Evolutionary conservation across 768 basidiomycete species (phyloP).

Genomic region (Chalciporus chontae): DNA sequence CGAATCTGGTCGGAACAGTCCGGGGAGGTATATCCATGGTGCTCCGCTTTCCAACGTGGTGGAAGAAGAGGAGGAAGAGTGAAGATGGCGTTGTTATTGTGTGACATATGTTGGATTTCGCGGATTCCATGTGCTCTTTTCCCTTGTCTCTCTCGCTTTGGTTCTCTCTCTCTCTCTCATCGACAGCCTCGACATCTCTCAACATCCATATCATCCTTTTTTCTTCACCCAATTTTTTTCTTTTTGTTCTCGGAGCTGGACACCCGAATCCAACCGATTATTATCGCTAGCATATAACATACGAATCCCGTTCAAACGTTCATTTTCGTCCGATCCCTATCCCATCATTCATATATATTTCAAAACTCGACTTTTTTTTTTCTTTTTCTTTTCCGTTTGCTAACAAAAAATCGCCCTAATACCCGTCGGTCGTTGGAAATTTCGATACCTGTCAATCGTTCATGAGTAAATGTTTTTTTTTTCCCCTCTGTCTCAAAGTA

Average conservation of each 20-base stretch:
- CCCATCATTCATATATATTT: not conserved
- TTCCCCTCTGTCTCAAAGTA: not conserved
- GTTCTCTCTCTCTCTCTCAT: not conserved
- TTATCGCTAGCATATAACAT: not conserved
- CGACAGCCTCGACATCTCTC: conserved; percentile 10
- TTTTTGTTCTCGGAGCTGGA: conserved; percentile 13
- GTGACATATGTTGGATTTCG: conserved; percentile 18
- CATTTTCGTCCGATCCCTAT: not conserved
- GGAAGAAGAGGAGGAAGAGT: conserved; percentile 76
- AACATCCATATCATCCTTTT: conserved; percentile 22
- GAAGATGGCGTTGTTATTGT: conserved; percentile 3
- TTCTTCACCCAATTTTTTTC: conserved; percentile 1
- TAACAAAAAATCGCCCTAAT: conserved; percentile 23
- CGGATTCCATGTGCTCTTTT: conserved; percentile 11
- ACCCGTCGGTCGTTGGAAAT: conserved; percentile 6
- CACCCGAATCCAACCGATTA: not conserved
- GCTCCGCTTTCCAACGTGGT: conserved; percentile 83
- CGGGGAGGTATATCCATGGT: conserved; percentile 75
- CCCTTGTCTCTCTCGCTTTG: not conserved
- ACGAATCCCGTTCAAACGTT: conserved; percentile 1
- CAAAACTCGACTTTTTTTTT: not conserved
- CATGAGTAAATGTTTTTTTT: conserved; percentile 8
- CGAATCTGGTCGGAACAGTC: conserved; percentile 57
- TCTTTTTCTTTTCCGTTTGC: conserved; percentile 5
- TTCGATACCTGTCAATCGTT: conserved; percentile 19